These are phyloP conservation scores for Cladobotryum protrusum DNA, from an alignment of 2,329 filamentous ascomycete species.

Conservation along the genomic window DNA sequence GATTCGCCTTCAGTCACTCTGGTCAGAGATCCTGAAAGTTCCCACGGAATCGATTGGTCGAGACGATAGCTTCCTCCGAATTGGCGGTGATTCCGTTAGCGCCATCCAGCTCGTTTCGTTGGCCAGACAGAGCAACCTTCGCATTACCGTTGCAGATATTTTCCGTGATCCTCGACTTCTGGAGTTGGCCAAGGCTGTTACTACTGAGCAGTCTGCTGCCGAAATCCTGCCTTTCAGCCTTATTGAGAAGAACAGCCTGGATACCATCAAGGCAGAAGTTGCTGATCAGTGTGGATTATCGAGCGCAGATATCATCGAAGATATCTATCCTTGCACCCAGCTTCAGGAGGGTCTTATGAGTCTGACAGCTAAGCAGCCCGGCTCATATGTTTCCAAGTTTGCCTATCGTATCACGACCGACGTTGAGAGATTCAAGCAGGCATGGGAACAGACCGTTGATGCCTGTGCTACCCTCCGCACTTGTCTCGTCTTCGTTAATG, in stretches of 20 bases:
- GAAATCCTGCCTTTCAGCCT: constrained; percentile 1
- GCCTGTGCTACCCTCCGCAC: constrained; percentile 8
- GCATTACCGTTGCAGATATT: constrained; percentile 10
- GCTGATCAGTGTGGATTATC: background rate
- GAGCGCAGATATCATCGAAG: constrained; percentile 8
- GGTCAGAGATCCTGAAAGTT: background rate
- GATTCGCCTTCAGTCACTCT: background rate
- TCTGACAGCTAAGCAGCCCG: constrained; percentile 24
- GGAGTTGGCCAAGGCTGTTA: background rate
- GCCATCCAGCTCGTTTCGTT: constrained; percentile 12
- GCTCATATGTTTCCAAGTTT: constrained; percentile 27
- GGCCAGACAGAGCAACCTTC: constrained; percentile 8
- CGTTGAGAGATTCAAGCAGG: constrained; percentile 18
- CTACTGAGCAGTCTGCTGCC: background rate
- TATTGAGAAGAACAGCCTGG: background rate
- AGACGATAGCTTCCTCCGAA: constrained; percentile 14
- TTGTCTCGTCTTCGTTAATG: constrained; percentile 1
- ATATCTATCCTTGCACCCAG: constrained; percentile 18
- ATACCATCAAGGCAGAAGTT: background rate
- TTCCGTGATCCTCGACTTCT: constrained; percentile 13
- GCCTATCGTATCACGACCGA: constrained; percentile 12
- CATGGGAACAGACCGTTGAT: constrained; percentile 18
- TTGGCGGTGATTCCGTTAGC: constrained; percentile 15
- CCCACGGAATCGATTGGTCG: constrained; percentile 7
- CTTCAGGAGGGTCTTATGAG: constrained; percentile 21